Evolutionary conservation across 208 protist species (phyloP).

Genomic region (Phytomonas sp.): DNA sequence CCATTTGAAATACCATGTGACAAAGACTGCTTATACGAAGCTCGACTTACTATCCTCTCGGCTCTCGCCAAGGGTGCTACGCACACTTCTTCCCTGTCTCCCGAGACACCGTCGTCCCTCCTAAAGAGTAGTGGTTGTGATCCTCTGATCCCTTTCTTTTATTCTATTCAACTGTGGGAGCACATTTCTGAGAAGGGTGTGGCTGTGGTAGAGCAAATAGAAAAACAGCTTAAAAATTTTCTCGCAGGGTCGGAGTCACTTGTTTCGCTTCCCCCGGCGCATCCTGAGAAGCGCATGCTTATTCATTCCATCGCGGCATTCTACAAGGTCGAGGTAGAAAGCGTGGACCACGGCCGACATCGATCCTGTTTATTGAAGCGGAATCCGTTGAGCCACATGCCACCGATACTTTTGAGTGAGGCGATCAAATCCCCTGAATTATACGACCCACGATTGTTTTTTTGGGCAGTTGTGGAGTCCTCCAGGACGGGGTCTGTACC

Average conservation of each 20-base stretch:
- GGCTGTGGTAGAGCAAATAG: constrained; percentile 22
- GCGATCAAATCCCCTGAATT: constrained; percentile 7
- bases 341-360: constrained; percentile 40
- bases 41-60: constrained; percentile 18
- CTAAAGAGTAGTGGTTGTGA: not conserved
- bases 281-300: constrained; percentile 31
- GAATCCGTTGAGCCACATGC: constrained; percentile 25
- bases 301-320: constrained; percentile 50
- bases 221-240: constrained; percentile 41
- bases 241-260: constrained; percentile 19
- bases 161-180: constrained; percentile 60
- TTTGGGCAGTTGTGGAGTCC: not conserved
- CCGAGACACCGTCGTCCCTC: not conserved
- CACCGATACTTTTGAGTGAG: constrained; percentile 27
- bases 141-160: constrained; percentile 16
- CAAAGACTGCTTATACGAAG: constrained; percentile 24
- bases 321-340: constrained; percentile 47
- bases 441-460: not conserved
- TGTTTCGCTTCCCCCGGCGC: constrained; percentile 32
- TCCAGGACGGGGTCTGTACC: not conserved
- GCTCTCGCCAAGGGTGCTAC: constrained; percentile 17
- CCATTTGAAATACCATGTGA: constrained; percentile 19
- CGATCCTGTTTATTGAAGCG: constrained; percentile 44
- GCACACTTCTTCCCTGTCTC: constrained; percentile 7
- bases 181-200: constrained; percentile 11